These are phyloP conservation scores for Alternaria brassicicola DNA, from an alignment of 2,329 filamentous ascomycete species.

Conservation along the genomic window DNA sequence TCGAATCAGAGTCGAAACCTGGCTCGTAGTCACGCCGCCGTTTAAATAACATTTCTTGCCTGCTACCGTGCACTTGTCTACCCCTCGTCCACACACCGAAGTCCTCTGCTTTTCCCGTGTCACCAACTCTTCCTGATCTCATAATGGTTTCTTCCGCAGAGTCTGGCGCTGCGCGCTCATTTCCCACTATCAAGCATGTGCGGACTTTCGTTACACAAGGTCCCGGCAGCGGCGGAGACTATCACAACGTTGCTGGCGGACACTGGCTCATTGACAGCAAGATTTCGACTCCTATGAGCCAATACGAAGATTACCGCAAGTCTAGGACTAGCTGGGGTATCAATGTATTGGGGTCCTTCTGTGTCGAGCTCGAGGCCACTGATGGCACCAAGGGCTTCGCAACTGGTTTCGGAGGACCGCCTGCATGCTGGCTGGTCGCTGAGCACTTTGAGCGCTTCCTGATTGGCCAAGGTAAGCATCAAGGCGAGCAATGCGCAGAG, in stretches of 20 bases:
- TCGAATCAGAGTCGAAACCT: conserved; percentile 8
- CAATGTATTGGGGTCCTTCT: conserved; percentile 91
- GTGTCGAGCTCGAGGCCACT: conserved; percentile 84
- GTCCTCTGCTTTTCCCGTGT: neutral
- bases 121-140: conserved; percentile 7
- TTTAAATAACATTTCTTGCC: conserved; percentile 29
- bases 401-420: conserved; percentile 91
- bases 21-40: conserved; percentile 19
- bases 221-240: conserved; percentile 64
- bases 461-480: conserved; percentile 68
- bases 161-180: conserved; percentile 55
- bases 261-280: conserved; percentile 87
- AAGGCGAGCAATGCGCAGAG: neutral
- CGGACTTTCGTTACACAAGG: conserved; percentile 75
- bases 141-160: conserved; percentile 38
- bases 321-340: conserved; percentile 94
- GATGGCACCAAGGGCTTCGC: conserved; percentile 95
- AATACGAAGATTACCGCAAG: conserved; percentile 84
- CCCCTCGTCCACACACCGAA: conserved; percentile 27
- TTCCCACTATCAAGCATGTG: conserved; percentile 77
- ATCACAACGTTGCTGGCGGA: conserved; percentile 83
- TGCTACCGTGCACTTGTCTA: conserved; percentile 12
- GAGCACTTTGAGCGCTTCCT: conserved; percentile 94
- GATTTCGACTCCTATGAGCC: conserved; percentile 90
- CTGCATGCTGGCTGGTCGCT: conserved; percentile 91